Conservation (phyloP, 2,329 filamentous ascomycete species). For the Colletotrichum neosansevieriae region DNA sequence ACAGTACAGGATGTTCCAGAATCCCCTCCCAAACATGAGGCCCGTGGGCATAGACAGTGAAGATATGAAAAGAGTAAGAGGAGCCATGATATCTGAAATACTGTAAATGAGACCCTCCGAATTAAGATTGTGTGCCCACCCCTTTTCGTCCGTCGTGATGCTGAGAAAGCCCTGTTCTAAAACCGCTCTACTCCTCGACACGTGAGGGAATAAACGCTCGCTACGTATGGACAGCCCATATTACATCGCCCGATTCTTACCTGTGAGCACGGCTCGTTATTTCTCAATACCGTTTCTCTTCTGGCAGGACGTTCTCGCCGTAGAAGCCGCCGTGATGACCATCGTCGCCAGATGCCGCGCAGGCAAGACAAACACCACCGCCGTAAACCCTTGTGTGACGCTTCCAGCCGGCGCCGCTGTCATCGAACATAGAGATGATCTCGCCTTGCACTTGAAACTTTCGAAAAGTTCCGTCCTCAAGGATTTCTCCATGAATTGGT, state of each 20-base stretch:
- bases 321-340: conserved; percentile 63
- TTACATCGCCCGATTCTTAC: background rate
- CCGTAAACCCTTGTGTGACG: conserved; percentile 71
- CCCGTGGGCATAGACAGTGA: background rate
- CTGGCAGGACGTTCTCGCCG: conserved; percentile 64
- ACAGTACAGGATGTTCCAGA: background rate
- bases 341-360: conserved; percentile 60
- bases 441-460: conserved; percentile 62
- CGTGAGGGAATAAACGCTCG: background rate
- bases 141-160: conserved; percentile 22
- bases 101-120: conserved; percentile 5
- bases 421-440: conserved; percentile 62
- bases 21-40: background rate
- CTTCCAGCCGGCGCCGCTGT: conserved; percentile 64
- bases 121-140: conserved; percentile 7
- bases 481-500: conserved; percentile 47
- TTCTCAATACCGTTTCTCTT: conserved; percentile 58
- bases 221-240: conserved; percentile 11
- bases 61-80: background rate
- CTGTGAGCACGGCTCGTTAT: background rate
- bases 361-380: conserved; percentile 68
- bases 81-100: conserved; percentile 9
- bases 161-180: conserved; percentile 17
- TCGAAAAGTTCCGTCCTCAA: conserved; percentile 44
- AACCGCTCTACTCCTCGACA: conserved; percentile 6